Evolutionary conservation across 208 protist species (phyloP).

Genomic region (Leptomonas pyrrhocoris): DNA sequence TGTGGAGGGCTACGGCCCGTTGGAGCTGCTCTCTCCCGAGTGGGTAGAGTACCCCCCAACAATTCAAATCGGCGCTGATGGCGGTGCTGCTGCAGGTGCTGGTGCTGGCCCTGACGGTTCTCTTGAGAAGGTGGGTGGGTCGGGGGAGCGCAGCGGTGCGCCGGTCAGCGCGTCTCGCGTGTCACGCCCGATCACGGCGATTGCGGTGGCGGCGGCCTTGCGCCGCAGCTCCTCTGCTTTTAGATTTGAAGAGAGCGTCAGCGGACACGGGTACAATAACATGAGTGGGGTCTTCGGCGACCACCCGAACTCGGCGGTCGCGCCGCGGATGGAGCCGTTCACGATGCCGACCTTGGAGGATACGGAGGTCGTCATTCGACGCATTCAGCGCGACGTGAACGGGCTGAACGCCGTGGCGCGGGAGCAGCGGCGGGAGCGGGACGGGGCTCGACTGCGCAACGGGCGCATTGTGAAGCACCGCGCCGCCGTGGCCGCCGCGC

Average conservation of each 20-base stretch:
- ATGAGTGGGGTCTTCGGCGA: not conserved
- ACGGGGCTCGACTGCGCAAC: conserved; percentile 22
- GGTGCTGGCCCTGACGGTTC: not conserved
- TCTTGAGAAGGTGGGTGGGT: not conserved
- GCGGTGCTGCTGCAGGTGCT: not conserved
- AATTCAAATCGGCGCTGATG: conserved; percentile 10
- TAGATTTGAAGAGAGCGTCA: not conserved
- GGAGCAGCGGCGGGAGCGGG: conserved; percentile 68
- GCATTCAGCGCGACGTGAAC: conserved; percentile 81
- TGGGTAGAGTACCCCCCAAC: conserved; percentile 27
- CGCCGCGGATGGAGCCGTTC: conserved; percentile 43
- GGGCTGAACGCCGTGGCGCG: conserved; percentile 82
- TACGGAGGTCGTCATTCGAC: conserved; percentile 60
- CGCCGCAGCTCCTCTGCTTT: conserved; percentile 18
- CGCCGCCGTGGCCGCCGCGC: conserved; percentile 23
- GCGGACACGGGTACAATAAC: not conserved
- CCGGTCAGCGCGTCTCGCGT: not conserved
- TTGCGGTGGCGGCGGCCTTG: conserved; percentile 17
- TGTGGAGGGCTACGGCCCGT: conserved; percentile 69
- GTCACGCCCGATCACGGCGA: conserved; percentile 14
- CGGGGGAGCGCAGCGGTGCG: not conserved
- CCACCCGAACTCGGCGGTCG: not conserved
- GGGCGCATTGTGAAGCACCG: conserved; percentile 23
- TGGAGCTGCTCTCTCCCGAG: conserved; percentile 33
- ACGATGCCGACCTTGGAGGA: conserved; percentile 74